phyloP scores from a whole-genome alignment of 169 alveolate species.

The Theileria annulata region DNA sequence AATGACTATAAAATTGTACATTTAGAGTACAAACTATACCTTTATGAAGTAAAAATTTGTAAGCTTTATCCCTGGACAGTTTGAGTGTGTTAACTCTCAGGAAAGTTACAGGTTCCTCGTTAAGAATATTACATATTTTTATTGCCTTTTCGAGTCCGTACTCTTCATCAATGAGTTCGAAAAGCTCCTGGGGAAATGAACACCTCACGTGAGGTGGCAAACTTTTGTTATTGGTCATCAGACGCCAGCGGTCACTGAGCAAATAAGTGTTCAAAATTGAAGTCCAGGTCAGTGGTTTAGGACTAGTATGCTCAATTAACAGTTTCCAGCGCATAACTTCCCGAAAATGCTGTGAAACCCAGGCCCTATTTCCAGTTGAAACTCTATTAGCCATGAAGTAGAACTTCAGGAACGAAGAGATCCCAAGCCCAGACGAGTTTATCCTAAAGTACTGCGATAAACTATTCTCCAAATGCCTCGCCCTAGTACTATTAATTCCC shows the following conservation, averaged over 20 bases:
- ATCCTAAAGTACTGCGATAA: slow-evolving; percentile 63
- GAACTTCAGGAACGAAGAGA: slow-evolving; percentile 55
- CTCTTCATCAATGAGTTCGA: slow-evolving; percentile 69
- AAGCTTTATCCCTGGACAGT: slow-evolving; percentile 73
- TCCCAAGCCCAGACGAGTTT: slow-evolving; percentile 48
- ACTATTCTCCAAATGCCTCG: slow-evolving; percentile 78
- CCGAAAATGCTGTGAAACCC: slow-evolving; percentile 73
- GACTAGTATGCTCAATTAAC: slow-evolving; percentile 72
- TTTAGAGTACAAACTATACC: slow-evolving; percentile 59
- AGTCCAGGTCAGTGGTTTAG: slow-evolving; percentile 77
- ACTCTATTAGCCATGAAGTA: slow-evolving; percentile 60
- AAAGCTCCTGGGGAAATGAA: slow-evolving; percentile 83
- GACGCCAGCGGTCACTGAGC: slow-evolving; percentile 78
- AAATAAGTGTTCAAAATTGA: slow-evolving; percentile 71
- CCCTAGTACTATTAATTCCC: slow-evolving; percentile 74
- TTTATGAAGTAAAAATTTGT: slow-evolving; percentile 71
- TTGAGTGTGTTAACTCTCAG: slow-evolving; percentile 78
- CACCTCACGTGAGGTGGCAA: slow-evolving; percentile 80
- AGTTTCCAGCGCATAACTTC: slow-evolving; percentile 78
- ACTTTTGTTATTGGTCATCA: slow-evolving; percentile 74
- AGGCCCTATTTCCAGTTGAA: slow-evolving; percentile 58
- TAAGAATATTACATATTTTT: slow-evolving; percentile 77
- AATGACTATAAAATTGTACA: slow-evolving; percentile 4
- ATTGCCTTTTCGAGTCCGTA: slow-evolving; percentile 78
- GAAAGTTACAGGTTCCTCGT: slow-evolving; percentile 82